Conservation (phyloP, 129 eudicot genomes). For the Escallonia rubra region DNA sequence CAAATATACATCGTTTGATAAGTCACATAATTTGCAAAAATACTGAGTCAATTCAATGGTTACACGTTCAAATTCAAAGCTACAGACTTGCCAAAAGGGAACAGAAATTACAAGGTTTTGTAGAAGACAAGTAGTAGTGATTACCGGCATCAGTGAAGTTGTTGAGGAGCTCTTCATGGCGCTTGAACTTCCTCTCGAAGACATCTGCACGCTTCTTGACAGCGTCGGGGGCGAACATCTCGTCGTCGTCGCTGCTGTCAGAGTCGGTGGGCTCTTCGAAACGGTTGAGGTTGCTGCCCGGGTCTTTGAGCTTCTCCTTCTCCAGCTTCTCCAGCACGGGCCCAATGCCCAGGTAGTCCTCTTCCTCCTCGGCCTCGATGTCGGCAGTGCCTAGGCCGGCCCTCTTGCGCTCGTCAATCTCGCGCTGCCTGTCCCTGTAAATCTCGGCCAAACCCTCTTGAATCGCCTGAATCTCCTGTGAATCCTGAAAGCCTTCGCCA, state of each 20-base stretch:
- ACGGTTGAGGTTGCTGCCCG: conserved; percentile 21
- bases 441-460: conserved; percentile 28
- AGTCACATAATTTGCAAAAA: too few species aligned
- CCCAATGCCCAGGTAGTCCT: neutral
- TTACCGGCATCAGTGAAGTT: conserved; percentile 20
- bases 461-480: neutral
- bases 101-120: too few species aligned
- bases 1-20: too few species aligned
- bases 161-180: conserved; percentile 35
- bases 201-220: conserved; percentile 18
- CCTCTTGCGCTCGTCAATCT: neutral
- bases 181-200: conserved; percentile 35
- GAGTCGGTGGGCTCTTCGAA: conserved; percentile 65
- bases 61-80: too few species aligned
- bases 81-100: too few species aligned
- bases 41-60: too few species aligned
- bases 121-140: too few species aligned
- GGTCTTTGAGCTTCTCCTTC: conserved; percentile 23
- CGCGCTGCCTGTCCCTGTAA: conserved; percentile 39
- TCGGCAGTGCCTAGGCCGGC: conserved; percentile 33
- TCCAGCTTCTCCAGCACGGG: neutral
- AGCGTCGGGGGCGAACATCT: conserved; percentile 35
- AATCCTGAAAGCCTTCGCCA: conserved; percentile 9
- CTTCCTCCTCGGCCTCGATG: conserved; percentile 45
- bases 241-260: conserved; percentile 72